Conservation (phyloP, 805 yeast species). For the Candida ficus region DNA sequence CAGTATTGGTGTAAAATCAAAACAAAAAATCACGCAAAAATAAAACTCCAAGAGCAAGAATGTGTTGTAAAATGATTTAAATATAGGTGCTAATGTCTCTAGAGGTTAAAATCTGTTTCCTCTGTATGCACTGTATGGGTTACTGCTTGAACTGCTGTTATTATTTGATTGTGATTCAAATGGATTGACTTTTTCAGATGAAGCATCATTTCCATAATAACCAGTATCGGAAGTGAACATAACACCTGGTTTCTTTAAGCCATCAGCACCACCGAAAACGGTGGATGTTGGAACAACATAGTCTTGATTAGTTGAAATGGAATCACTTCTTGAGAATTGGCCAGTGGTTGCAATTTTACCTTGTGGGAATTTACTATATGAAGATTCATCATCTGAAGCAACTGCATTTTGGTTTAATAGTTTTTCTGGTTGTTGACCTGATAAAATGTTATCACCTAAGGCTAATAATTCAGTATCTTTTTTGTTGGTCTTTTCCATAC, state of each 20-base stretch:
- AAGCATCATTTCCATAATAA: conserved; percentile 1
- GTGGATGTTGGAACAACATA: conserved; percentile 8
- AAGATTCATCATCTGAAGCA: conserved; percentile 5
- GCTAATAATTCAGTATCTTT: conserved; percentile 26
- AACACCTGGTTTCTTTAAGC: conserved; percentile 7
- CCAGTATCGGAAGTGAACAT: conserved; percentile 5
- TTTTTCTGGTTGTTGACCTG: conserved; percentile 25
- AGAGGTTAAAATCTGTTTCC: conserved; percentile 4
- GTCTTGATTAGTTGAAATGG: conserved; percentile 1
- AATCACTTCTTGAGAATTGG: conserved; percentile 4
- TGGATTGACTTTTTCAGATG: conserved; percentile 2
- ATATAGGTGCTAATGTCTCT: no score
- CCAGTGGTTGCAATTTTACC: not conserved
- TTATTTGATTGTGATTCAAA: conserved; percentile 1
- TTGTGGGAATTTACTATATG: conserved; percentile 4
- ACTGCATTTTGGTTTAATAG: conserved; percentile 10
- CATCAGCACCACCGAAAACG: conserved; percentile 2
- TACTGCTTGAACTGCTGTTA: not conserved
- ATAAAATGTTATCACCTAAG: conserved; percentile 25
- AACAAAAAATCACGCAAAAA: no score
- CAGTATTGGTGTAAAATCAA: no score
- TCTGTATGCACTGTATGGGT: conserved; percentile 5
- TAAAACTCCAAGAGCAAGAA: conserved; percentile 7
- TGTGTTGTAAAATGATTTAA: no score
- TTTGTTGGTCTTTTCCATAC: conserved; percentile 21